Evolutionary conservation across 495 filamentous ascomycete species (phyloP).

Genomic region (Neurospora intermedia): DNA sequence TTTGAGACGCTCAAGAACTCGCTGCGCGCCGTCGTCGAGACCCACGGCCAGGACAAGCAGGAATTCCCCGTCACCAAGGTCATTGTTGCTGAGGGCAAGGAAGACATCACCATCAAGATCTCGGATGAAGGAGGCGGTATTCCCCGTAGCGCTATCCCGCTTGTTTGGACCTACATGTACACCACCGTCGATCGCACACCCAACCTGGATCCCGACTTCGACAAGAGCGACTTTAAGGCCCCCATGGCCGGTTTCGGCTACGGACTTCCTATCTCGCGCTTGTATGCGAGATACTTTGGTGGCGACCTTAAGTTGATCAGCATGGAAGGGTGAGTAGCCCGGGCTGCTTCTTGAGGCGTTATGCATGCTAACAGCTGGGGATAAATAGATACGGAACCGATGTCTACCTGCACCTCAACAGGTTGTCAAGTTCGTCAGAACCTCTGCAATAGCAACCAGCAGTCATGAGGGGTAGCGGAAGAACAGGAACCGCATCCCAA

Average conservation of each 20-base stretch:
- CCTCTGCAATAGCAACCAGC: constrained; percentile 97
- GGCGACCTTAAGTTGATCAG: constrained; percentile 96
- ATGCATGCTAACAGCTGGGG: not conserved
- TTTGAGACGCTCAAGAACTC: constrained; percentile 99
- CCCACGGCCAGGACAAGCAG: constrained; percentile 86
- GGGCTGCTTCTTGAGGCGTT: not conserved
- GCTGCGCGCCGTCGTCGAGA: constrained; percentile 90
- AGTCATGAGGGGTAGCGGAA: constrained; percentile 66
- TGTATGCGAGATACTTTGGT: constrained; percentile 96
- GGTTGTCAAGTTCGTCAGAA: constrained; percentile 88
- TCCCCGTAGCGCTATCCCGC: constrained; percentile 76
- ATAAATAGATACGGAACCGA: constrained; percentile 81
- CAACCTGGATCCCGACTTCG: constrained; percentile 90
- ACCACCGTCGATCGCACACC: constrained; percentile 95
- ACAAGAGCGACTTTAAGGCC: constrained; percentile 98
- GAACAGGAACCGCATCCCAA: constrained; percentile 52
- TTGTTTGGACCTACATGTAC: constrained; percentile 99
- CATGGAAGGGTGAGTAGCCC: constrained; percentile 83
- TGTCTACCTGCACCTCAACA: constrained; percentile 95
- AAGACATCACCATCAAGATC: constrained; percentile 98
- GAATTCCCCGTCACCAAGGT: constrained; percentile 95
- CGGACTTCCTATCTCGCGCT: constrained; percentile 79
- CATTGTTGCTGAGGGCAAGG: constrained; percentile 91
- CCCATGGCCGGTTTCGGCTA: constrained; percentile 99
- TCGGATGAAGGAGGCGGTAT: constrained; percentile 96